These are phyloP conservation scores for Helicocarpus griseus DNA, from an alignment of 2,329 filamentous ascomycete species.

Conservation along the genomic window DNA sequence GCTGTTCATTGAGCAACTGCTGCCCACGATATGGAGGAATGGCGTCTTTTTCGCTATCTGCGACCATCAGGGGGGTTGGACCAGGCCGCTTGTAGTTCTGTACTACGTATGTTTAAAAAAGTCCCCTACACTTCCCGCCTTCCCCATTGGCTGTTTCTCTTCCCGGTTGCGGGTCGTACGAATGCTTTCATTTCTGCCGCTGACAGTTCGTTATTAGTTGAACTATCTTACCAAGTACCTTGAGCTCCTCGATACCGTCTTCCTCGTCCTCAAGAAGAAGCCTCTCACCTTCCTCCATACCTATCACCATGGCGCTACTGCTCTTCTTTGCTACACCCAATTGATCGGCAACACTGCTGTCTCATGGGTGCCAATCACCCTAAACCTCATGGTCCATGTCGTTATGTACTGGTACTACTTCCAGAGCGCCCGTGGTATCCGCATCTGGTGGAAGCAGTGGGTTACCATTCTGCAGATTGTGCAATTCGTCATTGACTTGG, in stretches of 20 bases:
- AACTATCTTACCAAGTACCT: constrained; percentile 95
- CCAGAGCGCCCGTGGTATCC: constrained; percentile 81
- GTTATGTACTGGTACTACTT: constrained; percentile 99
- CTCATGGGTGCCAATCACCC: constrained; percentile 79
- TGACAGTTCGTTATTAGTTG: constrained; percentile 48
- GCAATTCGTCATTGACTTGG: constrained; percentile 88
- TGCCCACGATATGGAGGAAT: constrained; percentile 66
- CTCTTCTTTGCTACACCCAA: constrained; percentile 88
- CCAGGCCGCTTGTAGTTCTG: constrained; percentile 72
- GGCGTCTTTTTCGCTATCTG: constrained; percentile 82
- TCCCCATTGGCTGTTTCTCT: neutral
- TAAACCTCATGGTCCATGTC: constrained; percentile 83
- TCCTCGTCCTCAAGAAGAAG: constrained; percentile 96
- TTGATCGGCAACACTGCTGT: constrained; percentile 78
- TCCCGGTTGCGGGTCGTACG: neutral
- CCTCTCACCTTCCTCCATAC: constrained; percentile 92
- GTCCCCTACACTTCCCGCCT: neutral
- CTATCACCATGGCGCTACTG: constrained; percentile 90
- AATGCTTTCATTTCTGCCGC: constrained; percentile 14
- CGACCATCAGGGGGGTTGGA: constrained; percentile 64
- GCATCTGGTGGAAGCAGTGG: constrained; percentile 98
- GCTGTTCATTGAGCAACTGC: constrained; percentile 75
- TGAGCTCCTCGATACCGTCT: constrained; percentile 82
- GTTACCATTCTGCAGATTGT: constrained; percentile 88
- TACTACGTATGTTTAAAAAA: constrained; percentile 64